These are phyloP conservation scores for Larix kaempferi DNA, from an alignment of 75 land plant species.

Conservation along the genomic window DNA sequence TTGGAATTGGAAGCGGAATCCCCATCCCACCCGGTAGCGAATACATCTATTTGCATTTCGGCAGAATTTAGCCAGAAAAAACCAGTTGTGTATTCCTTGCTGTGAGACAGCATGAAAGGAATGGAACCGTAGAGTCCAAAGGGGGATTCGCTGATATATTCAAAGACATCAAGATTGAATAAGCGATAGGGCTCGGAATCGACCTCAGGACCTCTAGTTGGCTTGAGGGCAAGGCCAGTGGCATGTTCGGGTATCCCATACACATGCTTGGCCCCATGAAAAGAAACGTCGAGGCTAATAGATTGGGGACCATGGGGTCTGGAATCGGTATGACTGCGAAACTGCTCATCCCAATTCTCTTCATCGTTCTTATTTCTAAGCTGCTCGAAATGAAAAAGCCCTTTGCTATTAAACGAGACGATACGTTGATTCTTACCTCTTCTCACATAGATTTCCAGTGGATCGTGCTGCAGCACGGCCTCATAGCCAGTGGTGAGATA, in stretches of 20 bases:
- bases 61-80: constrained; percentile 98
- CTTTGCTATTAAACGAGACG: constrained; percentile 76
- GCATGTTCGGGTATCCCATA: constrained; percentile 99
- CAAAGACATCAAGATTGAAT: constrained; percentile 94
- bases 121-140: constrained; percentile 94
- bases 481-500: constrained; percentile 61
- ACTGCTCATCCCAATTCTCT: constrained; percentile 84
- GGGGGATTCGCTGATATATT: constrained; percentile 87
- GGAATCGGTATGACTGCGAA: constrained; percentile 72
- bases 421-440: constrained; percentile 38
- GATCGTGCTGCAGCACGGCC: constrained; percentile 67
- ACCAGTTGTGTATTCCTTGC: constrained; percentile 49
- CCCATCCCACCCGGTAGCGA: constrained; percentile 74
- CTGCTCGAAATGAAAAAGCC: constrained; percentile 92
- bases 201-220: constrained; percentile 82
- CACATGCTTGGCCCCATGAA: constrained; percentile 82
- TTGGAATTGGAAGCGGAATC: neutral
- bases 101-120: constrained; percentile 93
- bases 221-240: constrained; percentile 63
- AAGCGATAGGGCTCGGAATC: constrained; percentile 91
- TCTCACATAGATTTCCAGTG: constrained; percentile 68
- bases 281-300: constrained; percentile 88
- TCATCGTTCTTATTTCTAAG: constrained; percentile 71
- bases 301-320: constrained; percentile 94
- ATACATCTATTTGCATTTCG: constrained; percentile 97